phyloP scores from a whole-genome alignment of 2,329 filamentous ascomycete species.

The Microsporum ferrugineum region DNA sequence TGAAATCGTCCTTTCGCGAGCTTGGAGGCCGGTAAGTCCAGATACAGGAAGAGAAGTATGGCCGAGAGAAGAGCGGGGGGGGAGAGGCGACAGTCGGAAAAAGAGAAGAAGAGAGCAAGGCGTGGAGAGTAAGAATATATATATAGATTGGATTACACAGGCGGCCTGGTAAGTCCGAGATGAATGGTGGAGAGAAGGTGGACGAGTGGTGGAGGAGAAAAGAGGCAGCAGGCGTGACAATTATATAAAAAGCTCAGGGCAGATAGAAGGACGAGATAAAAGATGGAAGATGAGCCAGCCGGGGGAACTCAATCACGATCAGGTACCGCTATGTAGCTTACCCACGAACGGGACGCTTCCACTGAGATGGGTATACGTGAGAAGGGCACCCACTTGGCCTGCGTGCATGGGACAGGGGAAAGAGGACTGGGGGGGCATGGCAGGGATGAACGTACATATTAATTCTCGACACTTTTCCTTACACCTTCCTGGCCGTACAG shows the following conservation, averaged over 20 bases:
- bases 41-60: neutral
- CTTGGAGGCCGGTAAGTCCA: neutral
- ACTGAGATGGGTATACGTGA: constrained; percentile 5
- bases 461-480: neutral
- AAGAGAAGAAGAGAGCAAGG: neutral
- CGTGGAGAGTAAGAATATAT: neutral
- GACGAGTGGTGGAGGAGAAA: neutral
- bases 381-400: constrained; percentile 1
- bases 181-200: neutral
- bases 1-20: neutral
- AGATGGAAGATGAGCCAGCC: neutral
- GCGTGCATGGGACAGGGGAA: constrained; percentile 1
- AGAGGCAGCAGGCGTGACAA: constrained; percentile 1
- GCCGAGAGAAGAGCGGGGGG: neutral
- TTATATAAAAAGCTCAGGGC: constrained; percentile 3
- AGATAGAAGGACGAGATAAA: neutral
- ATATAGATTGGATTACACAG: neutral
- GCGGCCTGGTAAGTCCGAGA: neutral
- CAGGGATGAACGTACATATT: neutral
- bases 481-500: neutral
- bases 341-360: constrained; percentile 4
- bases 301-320: constrained; percentile 1
- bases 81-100: neutral
- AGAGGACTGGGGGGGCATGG: neutral
- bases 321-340: constrained; percentile 1